phyloP scores from a whole-genome alignment of 345 rosid genomes.

The Nasturtium officinale region DNA sequence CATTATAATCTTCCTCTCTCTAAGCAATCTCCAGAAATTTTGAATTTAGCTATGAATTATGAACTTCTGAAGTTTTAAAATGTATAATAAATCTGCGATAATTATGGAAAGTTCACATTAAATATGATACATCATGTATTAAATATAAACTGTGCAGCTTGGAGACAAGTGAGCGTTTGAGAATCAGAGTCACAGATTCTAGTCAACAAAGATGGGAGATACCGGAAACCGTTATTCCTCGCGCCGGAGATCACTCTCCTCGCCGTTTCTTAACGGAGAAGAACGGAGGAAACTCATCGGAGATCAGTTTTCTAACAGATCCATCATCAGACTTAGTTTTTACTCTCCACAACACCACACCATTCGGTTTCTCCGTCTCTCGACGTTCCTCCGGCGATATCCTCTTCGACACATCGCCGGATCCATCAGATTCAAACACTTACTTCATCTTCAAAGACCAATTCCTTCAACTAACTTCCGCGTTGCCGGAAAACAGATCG shows the following conservation, averaged over 20 bases:
- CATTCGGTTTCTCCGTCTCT: conserved; percentile 62
- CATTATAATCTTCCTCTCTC: conserved; percentile 19
- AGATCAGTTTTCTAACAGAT: conserved; percentile 22
- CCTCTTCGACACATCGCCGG: conserved; percentile 59
- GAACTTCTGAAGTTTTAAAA: not conserved
- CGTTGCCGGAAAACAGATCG: conserved; percentile 55
- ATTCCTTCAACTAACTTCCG: conserved; percentile 64
- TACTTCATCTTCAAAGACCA: conserved; percentile 73
- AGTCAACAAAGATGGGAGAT: conserved; percentile 61
- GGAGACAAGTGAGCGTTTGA: conserved; percentile 55
- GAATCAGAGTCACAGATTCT: conserved; percentile 58
- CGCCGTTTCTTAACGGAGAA: conserved; percentile 21
- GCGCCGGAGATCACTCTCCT: conserved; percentile 31
- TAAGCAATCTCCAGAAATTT: not conserved
- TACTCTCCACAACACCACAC: conserved; percentile 56
- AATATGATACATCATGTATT: not conserved
- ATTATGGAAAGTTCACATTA: not conserved
- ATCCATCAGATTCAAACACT: conserved; percentile 36
- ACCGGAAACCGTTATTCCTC: conserved; percentile 55
- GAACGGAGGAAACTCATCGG: conserved; percentile 8
- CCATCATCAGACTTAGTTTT: conserved; percentile 60
- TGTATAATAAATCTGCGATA: not conserved
- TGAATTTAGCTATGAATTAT: not conserved
- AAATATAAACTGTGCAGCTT: conserved; percentile 43
- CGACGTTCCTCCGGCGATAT: conserved; percentile 65